A percentile compares a stretch with the other conserved stretches of the same genome.
These are phyloP conservation scores for Dendrothele bispora DNA, from an alignment of 768 basidiomycete genomes.

Conservation along the genomic window DNA sequence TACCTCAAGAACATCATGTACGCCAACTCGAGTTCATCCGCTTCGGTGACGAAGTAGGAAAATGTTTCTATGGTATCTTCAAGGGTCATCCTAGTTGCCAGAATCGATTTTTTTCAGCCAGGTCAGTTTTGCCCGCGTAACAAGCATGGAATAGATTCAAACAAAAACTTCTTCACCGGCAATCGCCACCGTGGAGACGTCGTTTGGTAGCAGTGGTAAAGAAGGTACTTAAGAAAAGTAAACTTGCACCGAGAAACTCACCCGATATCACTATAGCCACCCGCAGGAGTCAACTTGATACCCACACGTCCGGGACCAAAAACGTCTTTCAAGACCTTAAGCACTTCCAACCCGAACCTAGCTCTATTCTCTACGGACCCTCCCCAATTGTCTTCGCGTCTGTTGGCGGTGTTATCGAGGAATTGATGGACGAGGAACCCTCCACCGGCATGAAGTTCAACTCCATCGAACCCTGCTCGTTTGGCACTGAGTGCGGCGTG, in stretches of 20 bases:
- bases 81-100: slow-evolving; percentile 43
- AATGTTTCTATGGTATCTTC: slow-evolving; percentile 42
- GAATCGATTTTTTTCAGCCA: too few species aligned
- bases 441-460: slow-evolving; percentile 30
- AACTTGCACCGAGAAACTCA: slow-evolving; percentile 8
- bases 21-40: slow-evolving; percentile 32
- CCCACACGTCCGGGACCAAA: slow-evolving; percentile 30
- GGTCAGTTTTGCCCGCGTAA: too few species aligned
- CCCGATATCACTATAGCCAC: slow-evolving; percentile 34
- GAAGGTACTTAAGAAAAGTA: slow-evolving; percentile 33
- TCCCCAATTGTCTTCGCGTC: slow-evolving; percentile 43
- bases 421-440: slow-evolving; percentile 39
- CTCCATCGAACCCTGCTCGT: slow-evolving; percentile 35
- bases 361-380: slow-evolving; percentile 41
- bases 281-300: slow-evolving; percentile 14
- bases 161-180: too few species aligned
- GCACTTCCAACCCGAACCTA: slow-evolving; percentile 37
- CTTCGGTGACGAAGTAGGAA: slow-evolving; percentile 39
- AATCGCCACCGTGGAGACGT: too few species aligned
- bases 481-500: slow-evolving; percentile 33
- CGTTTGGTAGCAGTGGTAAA: slow-evolving; percentile 41
- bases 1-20: slow-evolving; percentile 2
- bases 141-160: too few species aligned
- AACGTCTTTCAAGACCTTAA: slow-evolving; percentile 29
- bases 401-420: slow-evolving; percentile 31